Evolutionary conservation across 2,329 filamentous ascomycete genomes (phyloP), one percentile per base, ranked within the genome.

Genomic region (Alternaria triticina): DNA sequence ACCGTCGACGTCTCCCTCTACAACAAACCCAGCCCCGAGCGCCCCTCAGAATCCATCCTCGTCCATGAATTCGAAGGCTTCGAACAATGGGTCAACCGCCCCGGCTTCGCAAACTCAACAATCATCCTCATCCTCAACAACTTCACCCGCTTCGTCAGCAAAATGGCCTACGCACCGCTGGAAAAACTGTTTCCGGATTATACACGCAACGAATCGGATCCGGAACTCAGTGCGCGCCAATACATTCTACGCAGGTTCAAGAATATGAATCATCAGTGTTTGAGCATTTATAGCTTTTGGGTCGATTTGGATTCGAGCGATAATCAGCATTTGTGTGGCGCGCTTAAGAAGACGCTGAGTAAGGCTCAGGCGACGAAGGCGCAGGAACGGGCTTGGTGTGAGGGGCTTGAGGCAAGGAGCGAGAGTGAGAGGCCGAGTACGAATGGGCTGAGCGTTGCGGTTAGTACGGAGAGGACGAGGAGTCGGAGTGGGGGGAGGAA

Each of bases 71-170:
- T 79, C 17, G 70, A 70, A 7, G 71, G 61, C 28, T 79, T 79
- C 43, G 74, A 78, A 50, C 66, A 62, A 8, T 77, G 72, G 73
- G 74, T 71, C 30, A 74, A 71, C n/a, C 70, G 69, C 3, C 67
- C 72, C 2, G 74, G 72, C 12, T 78, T 78, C 54, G 56, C 70
- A 0, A 59, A 70, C 17, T 74, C 75, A 0, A 71, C 72, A 5
- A 65, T 79, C 49, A 75, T 79, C 27, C 68, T 79, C 4, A 66
- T 79, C 1, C 68, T 79, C 12, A 79, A 79, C 64, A 79, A 79
- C 60, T 79, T 78, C 55, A 70, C 73, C 2, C 75, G 76, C 27
- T 78, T 78, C 55, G 63, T 70, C 11, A 73, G 74, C 33, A 79
- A 79, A 54, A 69, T 78, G 20, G 65, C 64, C 5, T 69, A 77